phyloP scores from a whole-genome alignment of 441 rosid genomes.

The Sinapis alba region DNA sequence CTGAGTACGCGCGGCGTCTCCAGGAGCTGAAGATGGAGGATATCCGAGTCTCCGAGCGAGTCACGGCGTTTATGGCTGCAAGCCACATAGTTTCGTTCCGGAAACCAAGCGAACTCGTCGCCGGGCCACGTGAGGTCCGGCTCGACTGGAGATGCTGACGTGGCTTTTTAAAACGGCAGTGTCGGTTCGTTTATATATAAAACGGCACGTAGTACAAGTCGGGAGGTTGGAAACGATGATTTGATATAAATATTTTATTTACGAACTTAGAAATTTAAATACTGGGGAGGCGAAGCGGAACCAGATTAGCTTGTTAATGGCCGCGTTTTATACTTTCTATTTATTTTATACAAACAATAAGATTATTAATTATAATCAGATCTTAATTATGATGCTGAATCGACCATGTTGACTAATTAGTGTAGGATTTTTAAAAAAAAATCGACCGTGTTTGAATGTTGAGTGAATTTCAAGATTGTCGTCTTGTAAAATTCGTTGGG shows the following conservation, averaged over 20 bases:
- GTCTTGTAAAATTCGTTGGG: constrained; percentile 8
- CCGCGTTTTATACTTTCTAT: constrained; percentile 26
- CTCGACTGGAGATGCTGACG: constrained; percentile 85
- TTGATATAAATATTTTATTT: constrained; percentile 8
- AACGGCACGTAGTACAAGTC: constrained; percentile 32
- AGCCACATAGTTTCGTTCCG: constrained; percentile 85
- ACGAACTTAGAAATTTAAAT: constrained; percentile 12
- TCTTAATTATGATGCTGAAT: neutral
- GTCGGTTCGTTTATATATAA: constrained; percentile 14
- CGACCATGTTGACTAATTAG: neutral
- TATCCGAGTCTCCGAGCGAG: constrained; percentile 78
- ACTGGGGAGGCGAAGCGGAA: constrained; percentile 45
- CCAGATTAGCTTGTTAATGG: constrained; percentile 28
- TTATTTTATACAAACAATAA: constrained; percentile 6
- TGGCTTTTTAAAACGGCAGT: neutral
- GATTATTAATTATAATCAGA: neutral
- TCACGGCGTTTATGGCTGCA: constrained; percentile 87
- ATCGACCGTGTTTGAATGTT: neutral
- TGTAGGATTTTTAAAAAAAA: neutral
- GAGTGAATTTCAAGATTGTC: constrained; percentile 35
- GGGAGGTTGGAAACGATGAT: constrained; percentile 15
- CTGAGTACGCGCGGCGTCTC: constrained; percentile 77
- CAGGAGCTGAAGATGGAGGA: constrained; percentile 92
- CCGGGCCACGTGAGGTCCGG: constrained; percentile 73
- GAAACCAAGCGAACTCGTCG: constrained; percentile 70